These are phyloP conservation scores for Cudoniella acicularis DNA, from an alignment of 495 filamentous ascomycete genomes.

Conservation along the genomic window DNA sequence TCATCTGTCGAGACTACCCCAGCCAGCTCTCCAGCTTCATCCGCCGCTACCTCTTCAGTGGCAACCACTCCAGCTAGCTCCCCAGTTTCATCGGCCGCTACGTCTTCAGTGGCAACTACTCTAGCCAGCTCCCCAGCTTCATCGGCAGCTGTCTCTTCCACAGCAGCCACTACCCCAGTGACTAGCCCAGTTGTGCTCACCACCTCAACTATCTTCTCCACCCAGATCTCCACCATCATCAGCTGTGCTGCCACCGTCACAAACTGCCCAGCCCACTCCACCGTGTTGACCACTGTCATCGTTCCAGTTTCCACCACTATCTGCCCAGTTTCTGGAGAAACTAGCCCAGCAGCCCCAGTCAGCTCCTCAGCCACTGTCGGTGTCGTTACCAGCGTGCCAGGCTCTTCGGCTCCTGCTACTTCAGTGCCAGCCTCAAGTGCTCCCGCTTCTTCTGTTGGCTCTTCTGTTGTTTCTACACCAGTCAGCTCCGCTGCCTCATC, in stretches of 20 bases:
- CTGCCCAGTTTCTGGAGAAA: constrained; percentile 39
- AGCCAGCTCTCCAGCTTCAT: not conserved
- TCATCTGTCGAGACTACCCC: too few relatives aligned
- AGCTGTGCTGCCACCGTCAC: constrained; percentile 44
- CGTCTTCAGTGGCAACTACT: too few relatives aligned
- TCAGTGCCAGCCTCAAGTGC: constrained; percentile 8
- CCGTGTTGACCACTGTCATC: constrained; percentile 41
- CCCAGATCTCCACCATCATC: constrained; percentile 40
- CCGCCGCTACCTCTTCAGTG: not conserved
- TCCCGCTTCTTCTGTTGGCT: not conserved
- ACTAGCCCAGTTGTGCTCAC: constrained; percentile 17
- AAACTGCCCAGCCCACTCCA: constrained; percentile 41
- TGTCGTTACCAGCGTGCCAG: too few relatives aligned
- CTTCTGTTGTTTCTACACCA: not conserved
- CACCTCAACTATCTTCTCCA: constrained; percentile 45
- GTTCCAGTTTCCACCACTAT: constrained; percentile 47
- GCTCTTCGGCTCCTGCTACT: too few relatives aligned
- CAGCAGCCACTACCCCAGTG: not conserved
- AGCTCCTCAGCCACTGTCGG: too few relatives aligned
- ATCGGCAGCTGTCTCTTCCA: not conserved
- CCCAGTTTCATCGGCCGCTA: not conserved
- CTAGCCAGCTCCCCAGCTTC: not conserved
- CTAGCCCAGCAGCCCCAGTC: too few relatives aligned
- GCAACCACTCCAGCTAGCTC: constrained; percentile 3
- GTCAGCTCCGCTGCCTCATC: not conserved